Conservation (phyloP, 345 rosid species). For the Corymbia maculata region DNA sequence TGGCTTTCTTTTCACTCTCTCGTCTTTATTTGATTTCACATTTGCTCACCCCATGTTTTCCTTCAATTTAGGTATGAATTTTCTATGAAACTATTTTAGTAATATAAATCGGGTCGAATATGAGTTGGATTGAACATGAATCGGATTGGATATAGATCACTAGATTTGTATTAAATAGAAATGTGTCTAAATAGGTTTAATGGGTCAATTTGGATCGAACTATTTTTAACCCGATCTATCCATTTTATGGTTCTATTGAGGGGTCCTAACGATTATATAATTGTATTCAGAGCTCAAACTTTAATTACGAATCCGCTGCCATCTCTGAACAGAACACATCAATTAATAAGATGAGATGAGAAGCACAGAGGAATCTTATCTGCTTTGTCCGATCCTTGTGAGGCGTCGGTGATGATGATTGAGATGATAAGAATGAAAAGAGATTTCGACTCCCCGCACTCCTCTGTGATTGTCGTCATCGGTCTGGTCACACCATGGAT, state of each 20-base stretch:
- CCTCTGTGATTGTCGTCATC: neutral
- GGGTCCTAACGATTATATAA: neutral
- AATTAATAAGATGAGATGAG: neutral
- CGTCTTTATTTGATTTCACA: too few species aligned
- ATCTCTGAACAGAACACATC: neutral
- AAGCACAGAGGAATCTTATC: neutral
- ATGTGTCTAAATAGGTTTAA: too few species aligned
- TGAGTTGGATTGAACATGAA: neutral
- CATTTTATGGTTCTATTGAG: neutral
- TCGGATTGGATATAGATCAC: too few species aligned
- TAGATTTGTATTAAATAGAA: too few species aligned
- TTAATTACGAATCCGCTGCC: neutral
- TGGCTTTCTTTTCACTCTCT: neutral
- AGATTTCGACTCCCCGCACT: neutral
- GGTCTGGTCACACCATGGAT: neutral
- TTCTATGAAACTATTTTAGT: too few species aligned
- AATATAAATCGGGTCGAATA: too few species aligned
- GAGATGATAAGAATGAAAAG: neutral
- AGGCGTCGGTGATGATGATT: neutral
- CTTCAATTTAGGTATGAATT: neutral
- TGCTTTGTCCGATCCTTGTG: neutral
- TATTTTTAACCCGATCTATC: fast-evolving
- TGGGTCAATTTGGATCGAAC: neutral
- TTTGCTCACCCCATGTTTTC: neutral
- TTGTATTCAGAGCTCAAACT: neutral